Percentiles rank a stretch among this genome's conserved stretches.
Conservation (phyloP, 257 asterid species). For the Przewalskia tangutica region DNA sequence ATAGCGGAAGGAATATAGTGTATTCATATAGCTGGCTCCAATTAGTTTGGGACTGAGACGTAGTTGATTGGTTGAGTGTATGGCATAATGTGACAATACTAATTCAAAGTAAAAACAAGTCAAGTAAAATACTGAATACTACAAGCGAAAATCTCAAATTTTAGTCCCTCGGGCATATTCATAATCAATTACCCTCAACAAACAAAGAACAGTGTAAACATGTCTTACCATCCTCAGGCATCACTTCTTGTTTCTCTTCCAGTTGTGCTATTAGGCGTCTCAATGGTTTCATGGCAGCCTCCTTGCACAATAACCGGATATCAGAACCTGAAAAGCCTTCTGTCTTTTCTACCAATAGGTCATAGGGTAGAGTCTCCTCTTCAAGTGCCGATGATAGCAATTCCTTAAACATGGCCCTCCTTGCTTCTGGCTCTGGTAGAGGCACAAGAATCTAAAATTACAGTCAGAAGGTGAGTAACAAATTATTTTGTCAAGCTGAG, state of each 20-base stretch:
- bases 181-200: neutral
- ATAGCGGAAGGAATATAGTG: no score
- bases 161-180: neutral
- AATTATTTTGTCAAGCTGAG: neutral
- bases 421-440: slow-evolving; percentile 89
- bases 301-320: slow-evolving; percentile 82
- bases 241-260: slow-evolving; percentile 49
- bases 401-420: slow-evolving; percentile 81
- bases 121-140: neutral
- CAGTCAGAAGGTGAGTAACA: slow-evolving; percentile 4
- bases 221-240: slow-evolving; percentile 73
- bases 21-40: neutral
- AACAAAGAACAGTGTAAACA: neutral
- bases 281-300: slow-evolving; percentile 94
- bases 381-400: slow-evolving; percentile 41
- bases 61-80: neutral
- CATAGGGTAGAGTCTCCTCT: slow-evolving; percentile 53
- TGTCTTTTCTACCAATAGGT: slow-evolving; percentile 51
- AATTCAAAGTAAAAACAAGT: neutral
- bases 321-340: slow-evolving; percentile 92
- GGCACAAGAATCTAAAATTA: slow-evolving; percentile 76
- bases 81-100: neutral
- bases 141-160: neutral
- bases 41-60: neutral
- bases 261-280: slow-evolving; percentile 63